A percentile compares a stretch with the other conserved stretches of the same genome.
phyloP scores from a whole-genome alignment of 192 early-diverging fungal genomes.

The Podila clonocystis region DNA sequence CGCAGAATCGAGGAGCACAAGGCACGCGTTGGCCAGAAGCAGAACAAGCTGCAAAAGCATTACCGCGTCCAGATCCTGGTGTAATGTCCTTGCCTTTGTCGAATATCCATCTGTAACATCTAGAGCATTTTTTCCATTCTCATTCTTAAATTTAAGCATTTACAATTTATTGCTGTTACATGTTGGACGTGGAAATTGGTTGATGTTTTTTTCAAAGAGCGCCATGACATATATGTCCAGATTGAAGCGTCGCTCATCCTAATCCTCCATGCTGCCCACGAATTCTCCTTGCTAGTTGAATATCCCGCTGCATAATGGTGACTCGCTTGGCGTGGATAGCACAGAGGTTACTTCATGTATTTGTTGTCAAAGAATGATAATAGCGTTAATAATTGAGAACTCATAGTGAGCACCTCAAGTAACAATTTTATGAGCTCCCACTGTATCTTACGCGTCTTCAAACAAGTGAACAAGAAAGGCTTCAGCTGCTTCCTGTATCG shows the following conservation, averaged over 20 bases:
- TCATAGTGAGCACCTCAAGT: too few relatives aligned
- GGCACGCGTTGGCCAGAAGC: slow-evolving; percentile 72
- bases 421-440: neutral
- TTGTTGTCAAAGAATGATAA: neutral
- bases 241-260: slow-evolving; percentile 16
- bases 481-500: slow-evolving; percentile 28
- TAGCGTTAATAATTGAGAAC: too few relatives aligned
- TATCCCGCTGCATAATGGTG: slow-evolving; percentile 90
- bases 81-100: neutral
- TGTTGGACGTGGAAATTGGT: too few relatives aligned
- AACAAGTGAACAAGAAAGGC: slow-evolving; percentile 26
- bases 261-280: slow-evolving; percentile 81
- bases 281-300: slow-evolving; percentile 89
- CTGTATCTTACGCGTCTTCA: slow-evolving; percentile 22
- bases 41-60: slow-evolving; percentile 89
- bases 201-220: too few relatives aligned
- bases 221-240: too few relatives aligned
- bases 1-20: slow-evolving; percentile 69
- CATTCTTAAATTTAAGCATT: neutral
- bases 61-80: slow-evolving; percentile 84
- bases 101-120: neutral
- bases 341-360: slow-evolving; percentile 73
- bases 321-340: slow-evolving; percentile 93
- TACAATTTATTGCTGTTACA: neutral
- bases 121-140: neutral